A percentile compares a stretch with the other conserved stretches of the same genome.
phyloP scores from a whole-genome alignment of 225 moss, liverwort and hornwort genomes.

The Bryoerythrophyllum caledonicum region DNA sequence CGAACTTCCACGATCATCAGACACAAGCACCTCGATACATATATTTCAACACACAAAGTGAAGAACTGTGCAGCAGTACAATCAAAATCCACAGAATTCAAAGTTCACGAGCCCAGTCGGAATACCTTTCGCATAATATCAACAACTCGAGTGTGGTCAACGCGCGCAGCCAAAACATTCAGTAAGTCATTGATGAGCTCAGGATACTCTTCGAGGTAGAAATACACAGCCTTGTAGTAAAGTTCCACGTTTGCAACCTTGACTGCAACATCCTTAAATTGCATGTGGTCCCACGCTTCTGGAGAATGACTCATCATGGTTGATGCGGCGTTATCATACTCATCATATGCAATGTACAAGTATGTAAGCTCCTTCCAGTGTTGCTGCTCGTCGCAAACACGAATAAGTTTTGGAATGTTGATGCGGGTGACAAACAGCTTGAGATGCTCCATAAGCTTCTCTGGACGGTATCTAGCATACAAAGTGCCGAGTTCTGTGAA shows the following conservation, averaged over 20 bases:
- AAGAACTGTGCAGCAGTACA: not conserved
- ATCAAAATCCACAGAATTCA: not conserved
- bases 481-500: not conserved
- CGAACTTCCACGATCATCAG: not conserved
- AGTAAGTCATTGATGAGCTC: conserved; percentile 1
- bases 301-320: conserved; percentile 3
- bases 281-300: not conserved
- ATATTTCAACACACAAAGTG: not conserved
- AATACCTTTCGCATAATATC: not conserved
- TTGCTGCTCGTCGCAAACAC: not conserved
- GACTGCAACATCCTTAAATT: not conserved
- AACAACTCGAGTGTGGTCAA: not conserved
- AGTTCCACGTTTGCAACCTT: not conserved
- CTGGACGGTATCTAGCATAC: not conserved
- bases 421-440: not conserved
- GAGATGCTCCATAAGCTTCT: not conserved
- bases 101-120: not conserved
- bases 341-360: not conserved
- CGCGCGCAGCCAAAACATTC: not conserved
- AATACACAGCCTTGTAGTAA: not conserved
- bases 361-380: not conserved
- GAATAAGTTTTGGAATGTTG: not conserved
- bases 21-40: not conserved
- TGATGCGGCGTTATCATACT: not conserved
- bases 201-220: not conserved